Base-by-base conservation (phyloP, 78 protist genomes). In the slime mould (Dictyostelium discoideum) region DNA sequence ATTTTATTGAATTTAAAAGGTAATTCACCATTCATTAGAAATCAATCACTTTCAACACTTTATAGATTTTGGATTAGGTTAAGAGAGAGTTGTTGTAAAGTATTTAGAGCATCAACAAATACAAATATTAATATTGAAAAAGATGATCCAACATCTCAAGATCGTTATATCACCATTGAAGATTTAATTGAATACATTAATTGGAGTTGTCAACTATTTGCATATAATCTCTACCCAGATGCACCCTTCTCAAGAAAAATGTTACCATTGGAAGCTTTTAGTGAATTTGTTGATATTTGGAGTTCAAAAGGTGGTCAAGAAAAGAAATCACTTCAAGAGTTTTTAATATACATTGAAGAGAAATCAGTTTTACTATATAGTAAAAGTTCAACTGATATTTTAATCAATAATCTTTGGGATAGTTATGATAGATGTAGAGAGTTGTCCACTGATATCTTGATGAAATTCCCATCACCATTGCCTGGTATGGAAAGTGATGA, bases 181-280 rank as follows among this genome's bases (percentile, higher is more conserved):
- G 92, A 93, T 4, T 11, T 84, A 0, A 5, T 67, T 2, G 81
- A 77, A 7, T 85, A 60, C 11, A 80, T 93, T 10, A 86, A 86
- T 46, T 86, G 93, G 96, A 84, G 78, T 76, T 39, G 32, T 1
- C 50, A 74, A 14, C 44, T 85, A 37, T 87, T 86, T 60, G 40
- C 85, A 0, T 29, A 50, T 26, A 85, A 79, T 32, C 11, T 93
- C 4, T 93, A 93, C 26, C 96, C 96, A 50, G 96, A 85, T 42
- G 88, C 96, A n/a, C 96, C 96, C 40, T 93, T 84, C 73, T 86
- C 96, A 65, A 74, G 96, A 74, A 85, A 86, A 76, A 85, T 82
- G 94, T 44, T 84, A 57, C 94, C 96, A 13, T n/a, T 93, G 29
- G 94, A 93, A 8, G 92, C 86, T 18, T 39, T 87, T 46, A 32